These are phyloP conservation scores for Yarrowia sp. DNA, from an alignment of 805 yeast genomes.

Conservation along the genomic window DNA sequence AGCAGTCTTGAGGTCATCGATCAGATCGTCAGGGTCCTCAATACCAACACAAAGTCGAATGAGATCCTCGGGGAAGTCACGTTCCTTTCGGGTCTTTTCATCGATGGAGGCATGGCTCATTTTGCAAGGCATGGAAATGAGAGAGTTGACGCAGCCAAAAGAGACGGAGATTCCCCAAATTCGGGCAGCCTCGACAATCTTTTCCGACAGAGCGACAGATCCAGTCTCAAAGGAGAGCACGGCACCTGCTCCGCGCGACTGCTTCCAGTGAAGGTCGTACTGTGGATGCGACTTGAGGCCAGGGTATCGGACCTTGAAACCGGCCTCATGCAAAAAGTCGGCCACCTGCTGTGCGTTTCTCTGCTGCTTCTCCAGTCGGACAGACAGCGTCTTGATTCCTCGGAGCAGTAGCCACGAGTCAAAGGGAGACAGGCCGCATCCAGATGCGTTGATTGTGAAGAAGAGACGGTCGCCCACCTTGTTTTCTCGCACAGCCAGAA, in stretches of 20 bases:
- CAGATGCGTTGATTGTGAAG: constrained; percentile 82
- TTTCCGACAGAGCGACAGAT: constrained; percentile 57
- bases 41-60: constrained; percentile 89
- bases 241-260: constrained; percentile 83
- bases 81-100: constrained; percentile 75
- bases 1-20: constrained; percentile 74
- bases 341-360: constrained; percentile 73
- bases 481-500: constrained; percentile 64
- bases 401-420: constrained; percentile 87
- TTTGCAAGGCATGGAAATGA: constrained; percentile 88
- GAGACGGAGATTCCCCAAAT: constrained; percentile 88
- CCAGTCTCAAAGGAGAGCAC: constrained; percentile 90
- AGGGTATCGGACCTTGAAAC: constrained; percentile 79
- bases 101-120: constrained; percentile 98
- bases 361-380: constrained; percentile 86
- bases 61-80: constrained; percentile 90
- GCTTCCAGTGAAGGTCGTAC: constrained; percentile 69
- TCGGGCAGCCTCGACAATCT: constrained; percentile 69
- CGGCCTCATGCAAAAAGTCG: constrained; percentile 60
- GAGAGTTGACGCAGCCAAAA: constrained; percentile 89
- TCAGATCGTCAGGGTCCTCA: constrained; percentile 75
- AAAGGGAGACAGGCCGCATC: constrained; percentile 88
- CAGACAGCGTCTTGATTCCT: constrained; percentile 83
- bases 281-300: constrained; percentile 82
- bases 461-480: constrained; percentile 66